Evolutionary conservation across 1,284 basidiomycete genomes (phyloP).

Genomic region (Phlebopus sp.): DNA sequence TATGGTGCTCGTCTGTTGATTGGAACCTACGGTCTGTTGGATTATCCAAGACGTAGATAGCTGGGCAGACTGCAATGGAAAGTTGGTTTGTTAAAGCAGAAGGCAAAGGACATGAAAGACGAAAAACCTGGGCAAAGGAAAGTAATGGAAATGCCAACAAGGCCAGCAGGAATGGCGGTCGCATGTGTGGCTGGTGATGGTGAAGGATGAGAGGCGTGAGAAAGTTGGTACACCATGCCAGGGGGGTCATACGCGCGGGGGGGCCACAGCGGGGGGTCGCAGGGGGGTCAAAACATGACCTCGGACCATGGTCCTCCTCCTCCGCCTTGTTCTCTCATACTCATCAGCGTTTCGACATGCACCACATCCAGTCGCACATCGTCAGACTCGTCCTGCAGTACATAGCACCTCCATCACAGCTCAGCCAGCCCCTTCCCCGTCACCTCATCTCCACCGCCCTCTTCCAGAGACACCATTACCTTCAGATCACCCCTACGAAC

Average conservation of each 20-base stretch:
- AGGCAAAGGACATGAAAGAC: neutral
- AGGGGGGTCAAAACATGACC: no score
- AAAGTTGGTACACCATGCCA: neutral
- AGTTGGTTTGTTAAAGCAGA: conserved; percentile 6
- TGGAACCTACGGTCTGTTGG: conserved; percentile 32
- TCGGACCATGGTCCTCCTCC: no score
- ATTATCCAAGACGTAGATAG: conserved; percentile 22
- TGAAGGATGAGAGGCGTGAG: neutral
- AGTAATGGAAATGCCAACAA: conserved; percentile 24
- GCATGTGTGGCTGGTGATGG: conserved; percentile 17
- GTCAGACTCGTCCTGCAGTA: conserved; percentile 54
- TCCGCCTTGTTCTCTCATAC: no score
- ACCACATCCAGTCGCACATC: conserved; percentile 36
- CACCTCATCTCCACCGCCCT: conserved; percentile 61
- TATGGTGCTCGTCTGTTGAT: conserved; percentile 39
- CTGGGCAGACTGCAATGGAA: conserved; percentile 23
- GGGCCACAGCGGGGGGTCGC: no score
- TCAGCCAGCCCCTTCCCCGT: conserved; percentile 49
- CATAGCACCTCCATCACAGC: conserved; percentile 51
- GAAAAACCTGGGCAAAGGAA: conserved; percentile 27
- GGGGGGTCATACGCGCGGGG: no score
- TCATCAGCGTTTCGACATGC: conserved; percentile 27
- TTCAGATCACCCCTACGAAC: conserved; percentile 49
- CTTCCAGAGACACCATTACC: conserved; percentile 64
- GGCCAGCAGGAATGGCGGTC: conserved; percentile 17